Evolutionary conservation across 2,329 filamentous ascomycete species (phyloP).

Genomic region (Fusarium sp.): DNA sequence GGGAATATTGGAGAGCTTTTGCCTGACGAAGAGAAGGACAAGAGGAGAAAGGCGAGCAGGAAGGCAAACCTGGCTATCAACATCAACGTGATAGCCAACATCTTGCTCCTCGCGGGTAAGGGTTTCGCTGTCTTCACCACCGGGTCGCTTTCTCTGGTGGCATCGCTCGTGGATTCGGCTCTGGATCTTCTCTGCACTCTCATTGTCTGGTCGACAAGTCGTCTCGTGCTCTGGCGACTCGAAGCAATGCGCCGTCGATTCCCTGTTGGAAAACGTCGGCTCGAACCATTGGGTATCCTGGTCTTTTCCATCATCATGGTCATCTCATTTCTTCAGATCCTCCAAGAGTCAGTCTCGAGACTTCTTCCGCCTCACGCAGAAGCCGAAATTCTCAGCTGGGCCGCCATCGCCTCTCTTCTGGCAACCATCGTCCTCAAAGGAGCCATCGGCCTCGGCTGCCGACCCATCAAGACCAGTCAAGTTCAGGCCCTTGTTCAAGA

Average conservation of each 20-base stretch:
- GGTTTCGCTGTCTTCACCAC: constrained; percentile 82
- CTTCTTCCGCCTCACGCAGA: constrained; percentile 69
- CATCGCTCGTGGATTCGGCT: constrained; percentile 80
- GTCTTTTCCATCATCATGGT: constrained; percentile 88
- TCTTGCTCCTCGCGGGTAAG: constrained; percentile 78
- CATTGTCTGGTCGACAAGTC: constrained; percentile 83
- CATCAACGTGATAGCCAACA: constrained; percentile 82
- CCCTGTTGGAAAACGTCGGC: constrained; percentile 74
- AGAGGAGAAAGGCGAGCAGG: constrained; percentile 38
- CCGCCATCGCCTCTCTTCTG: constrained; percentile 65
- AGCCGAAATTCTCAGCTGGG: constrained; percentile 46
- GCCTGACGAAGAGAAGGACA: constrained; percentile 47
- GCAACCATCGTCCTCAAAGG: constrained; percentile 83
- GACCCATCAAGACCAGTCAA: constrained; percentile 82
- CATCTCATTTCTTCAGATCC: constrained; percentile 82
- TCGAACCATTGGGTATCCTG: constrained; percentile 81
- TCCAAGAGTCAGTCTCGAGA: constrained; percentile 73
- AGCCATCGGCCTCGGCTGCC: constrained; percentile 85
- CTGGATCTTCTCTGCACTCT: constrained; percentile 82
- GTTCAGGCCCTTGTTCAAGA: constrained; percentile 74
- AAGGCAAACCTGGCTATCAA: constrained; percentile 75
- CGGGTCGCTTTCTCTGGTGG: constrained; percentile 80
- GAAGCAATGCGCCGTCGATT: constrained; percentile 70
- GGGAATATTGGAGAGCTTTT: constrained; percentile 48
- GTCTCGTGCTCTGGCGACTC: constrained; percentile 72